Conservation (phyloP, 2,329 filamentous ascomycete species). For the Alternaria consortialis region DNA sequence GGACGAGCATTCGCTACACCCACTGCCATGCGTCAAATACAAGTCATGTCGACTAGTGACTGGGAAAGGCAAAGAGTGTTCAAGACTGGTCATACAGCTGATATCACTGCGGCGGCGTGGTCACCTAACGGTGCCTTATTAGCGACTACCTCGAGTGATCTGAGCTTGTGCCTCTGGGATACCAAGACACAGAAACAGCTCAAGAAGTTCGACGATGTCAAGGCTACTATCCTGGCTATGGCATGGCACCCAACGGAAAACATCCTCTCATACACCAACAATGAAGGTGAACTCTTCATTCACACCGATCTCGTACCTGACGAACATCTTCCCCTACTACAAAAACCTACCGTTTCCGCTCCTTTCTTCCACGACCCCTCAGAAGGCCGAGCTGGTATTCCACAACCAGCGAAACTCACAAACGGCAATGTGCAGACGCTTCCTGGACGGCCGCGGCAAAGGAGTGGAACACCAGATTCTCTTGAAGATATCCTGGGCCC, state of each 20-base stretch:
- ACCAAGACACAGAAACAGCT: slow-evolving; percentile 85
- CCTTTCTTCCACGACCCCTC: slow-evolving; percentile 87
- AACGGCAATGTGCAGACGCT: slow-evolving; percentile 66
- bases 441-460: slow-evolving; percentile 62
- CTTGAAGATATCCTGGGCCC: slow-evolving; percentile 81
- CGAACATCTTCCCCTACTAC: slow-evolving; percentile 59
- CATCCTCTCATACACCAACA: slow-evolving; percentile 88
- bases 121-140: slow-evolving; percentile 93
- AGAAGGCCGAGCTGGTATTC: slow-evolving; percentile 73
- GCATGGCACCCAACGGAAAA: slow-evolving; percentile 93
- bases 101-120: slow-evolving; percentile 90
- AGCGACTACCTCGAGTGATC: slow-evolving; percentile 66
- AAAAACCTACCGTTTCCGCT: slow-evolving; percentile 72
- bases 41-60: slow-evolving; percentile 86
- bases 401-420: slow-evolving; percentile 56
- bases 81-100: slow-evolving; percentile 78
- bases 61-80: slow-evolving; percentile 89
- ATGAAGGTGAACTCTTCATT: slow-evolving; percentile 92
- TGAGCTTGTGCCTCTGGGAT: slow-evolving; percentile 84
- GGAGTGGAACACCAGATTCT: slow-evolving; percentile 72
- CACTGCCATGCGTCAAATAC: slow-evolving; percentile 78
- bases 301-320: slow-evolving; percentile 71
- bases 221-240: slow-evolving; percentile 81
- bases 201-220: slow-evolving; percentile 74
- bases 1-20: slow-evolving; percentile 88